phyloP scores from a whole-genome alignment of 1,139 yeast genomes.

The Kazachstania sp. region DNA sequence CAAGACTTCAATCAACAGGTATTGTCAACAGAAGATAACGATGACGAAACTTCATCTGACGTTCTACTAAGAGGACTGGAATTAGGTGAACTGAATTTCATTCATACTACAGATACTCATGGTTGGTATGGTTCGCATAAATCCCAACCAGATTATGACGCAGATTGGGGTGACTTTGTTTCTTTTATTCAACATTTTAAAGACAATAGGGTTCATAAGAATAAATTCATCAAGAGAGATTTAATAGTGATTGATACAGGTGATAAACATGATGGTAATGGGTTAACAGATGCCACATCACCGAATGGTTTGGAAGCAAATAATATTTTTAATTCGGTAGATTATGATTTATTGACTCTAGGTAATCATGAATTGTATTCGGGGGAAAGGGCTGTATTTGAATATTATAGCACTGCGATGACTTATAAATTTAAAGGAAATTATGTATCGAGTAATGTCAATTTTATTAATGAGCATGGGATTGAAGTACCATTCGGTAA shows the following conservation, averaged over 20 bases:
- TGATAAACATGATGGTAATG: constrained; percentile 93
- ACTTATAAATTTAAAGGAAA: constrained; percentile 46
- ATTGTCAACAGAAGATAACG: not conserved
- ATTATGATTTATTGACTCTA: constrained; percentile 72
- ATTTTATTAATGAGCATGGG: constrained; percentile 43
- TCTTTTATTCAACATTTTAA: constrained; percentile 54
- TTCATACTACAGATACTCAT: constrained; percentile 94
- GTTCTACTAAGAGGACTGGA: constrained; percentile 38
- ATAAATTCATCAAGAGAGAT: constrained; percentile 39
- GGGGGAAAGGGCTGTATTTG: constrained; percentile 58
- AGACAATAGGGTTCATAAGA: constrained; percentile 34
- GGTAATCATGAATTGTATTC: constrained; percentile 90
- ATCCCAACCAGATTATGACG: constrained; percentile 65
- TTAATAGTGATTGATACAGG: constrained; percentile 78
- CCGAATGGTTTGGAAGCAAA: constrained; percentile 64
- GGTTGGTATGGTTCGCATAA: constrained; percentile 90
- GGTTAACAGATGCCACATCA: constrained; percentile 62
- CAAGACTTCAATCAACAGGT: not conserved
- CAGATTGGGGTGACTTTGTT: constrained; percentile 89
- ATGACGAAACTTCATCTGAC: not conserved
- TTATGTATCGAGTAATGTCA: constrained; percentile 79
- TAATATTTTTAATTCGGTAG: constrained; percentile 53
- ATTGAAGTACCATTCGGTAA: constrained; percentile 60
- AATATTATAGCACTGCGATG: constrained; percentile 50
- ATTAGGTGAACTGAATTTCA: constrained; percentile 68